Percentiles rank a stretch among this genome's conserved stretches.
Conservation (phyloP, 306 rosid species). For the Quercus aquifolioides region DNA sequence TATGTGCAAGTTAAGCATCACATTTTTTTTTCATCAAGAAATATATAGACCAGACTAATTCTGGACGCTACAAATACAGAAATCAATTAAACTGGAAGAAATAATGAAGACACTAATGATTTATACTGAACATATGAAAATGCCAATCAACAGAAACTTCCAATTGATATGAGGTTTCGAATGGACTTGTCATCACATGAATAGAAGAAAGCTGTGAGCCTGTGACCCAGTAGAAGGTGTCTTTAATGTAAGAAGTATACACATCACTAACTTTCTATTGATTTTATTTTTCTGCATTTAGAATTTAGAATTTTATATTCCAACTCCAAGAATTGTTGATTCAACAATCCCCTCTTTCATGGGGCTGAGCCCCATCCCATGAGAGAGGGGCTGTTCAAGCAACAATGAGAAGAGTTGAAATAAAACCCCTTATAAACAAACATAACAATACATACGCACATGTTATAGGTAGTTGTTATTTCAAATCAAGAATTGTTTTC, state of each 20-base stretch:
- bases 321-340: too few relatives aligned
- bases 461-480: too few relatives aligned
- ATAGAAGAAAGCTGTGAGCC: background rate
- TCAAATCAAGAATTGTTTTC: too few relatives aligned
- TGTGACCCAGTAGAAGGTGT: background rate
- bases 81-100: background rate
- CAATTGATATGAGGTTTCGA: background rate
- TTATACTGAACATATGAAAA: background rate
- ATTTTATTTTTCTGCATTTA: background rate
- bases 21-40: background rate
- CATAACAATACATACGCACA: too few relatives aligned
- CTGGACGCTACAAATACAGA: background rate
- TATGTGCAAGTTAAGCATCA: conserved; percentile 55
- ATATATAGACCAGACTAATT: background rate
- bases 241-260: background rate
- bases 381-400: too few relatives aligned
- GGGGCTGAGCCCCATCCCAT: too few relatives aligned
- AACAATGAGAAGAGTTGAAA: too few relatives aligned
- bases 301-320: too few relatives aligned
- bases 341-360: too few relatives aligned
- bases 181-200: background rate
- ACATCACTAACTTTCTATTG: background rate
- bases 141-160: background rate
- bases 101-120: background rate
- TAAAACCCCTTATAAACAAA: too few relatives aligned